Conservation (phyloP, 306 rosid species). For the Fagus sylvatica region DNA sequence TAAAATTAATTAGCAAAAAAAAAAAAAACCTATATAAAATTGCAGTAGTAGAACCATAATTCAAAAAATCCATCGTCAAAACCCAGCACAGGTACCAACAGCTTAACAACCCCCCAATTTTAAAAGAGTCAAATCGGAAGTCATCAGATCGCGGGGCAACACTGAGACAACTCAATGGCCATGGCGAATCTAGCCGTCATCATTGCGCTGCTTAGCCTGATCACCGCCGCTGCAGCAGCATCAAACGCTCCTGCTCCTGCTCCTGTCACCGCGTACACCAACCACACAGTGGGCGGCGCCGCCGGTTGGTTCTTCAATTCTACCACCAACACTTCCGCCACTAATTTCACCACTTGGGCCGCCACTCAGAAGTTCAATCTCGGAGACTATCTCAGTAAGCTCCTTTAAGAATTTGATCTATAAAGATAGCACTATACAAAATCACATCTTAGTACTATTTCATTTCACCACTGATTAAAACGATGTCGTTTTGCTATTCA, state of each 20-base stretch:
- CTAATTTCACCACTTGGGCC: slow-evolving; percentile 83
- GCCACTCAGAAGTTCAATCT: slow-evolving; percentile 67
- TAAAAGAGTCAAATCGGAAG: neutral
- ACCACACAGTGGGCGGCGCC: slow-evolving; percentile 76
- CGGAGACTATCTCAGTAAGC: slow-evolving; percentile 80
- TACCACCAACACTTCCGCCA: slow-evolving; percentile 56
- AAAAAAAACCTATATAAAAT: too few species aligned
- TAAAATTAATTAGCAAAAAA: too few species aligned
- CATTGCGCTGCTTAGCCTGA: slow-evolving; percentile 7
- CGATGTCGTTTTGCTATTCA: too few species aligned
- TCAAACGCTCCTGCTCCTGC: slow-evolving; percentile 19
- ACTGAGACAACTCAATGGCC: neutral
- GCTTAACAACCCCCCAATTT: neutral
- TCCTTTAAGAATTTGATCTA: neutral
- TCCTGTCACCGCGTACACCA: slow-evolving; percentile 47
- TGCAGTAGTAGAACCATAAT: too few species aligned
- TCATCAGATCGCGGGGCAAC: neutral
- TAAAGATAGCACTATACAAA: too few species aligned
- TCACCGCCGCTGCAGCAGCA: slow-evolving; percentile 15
- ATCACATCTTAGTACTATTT: too few species aligned
- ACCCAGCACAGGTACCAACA: neutral
- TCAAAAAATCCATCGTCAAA: too few species aligned
- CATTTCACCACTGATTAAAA: too few species aligned
- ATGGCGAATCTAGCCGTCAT: slow-evolving; percentile 14
- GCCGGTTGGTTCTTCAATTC: slow-evolving; percentile 82